Evolutionary conservation across 495 filamentous ascomycete species (phyloP), one percentile per base, ranked within the genome.

Genomic region (Pseudotulostoma volvatum): DNA sequence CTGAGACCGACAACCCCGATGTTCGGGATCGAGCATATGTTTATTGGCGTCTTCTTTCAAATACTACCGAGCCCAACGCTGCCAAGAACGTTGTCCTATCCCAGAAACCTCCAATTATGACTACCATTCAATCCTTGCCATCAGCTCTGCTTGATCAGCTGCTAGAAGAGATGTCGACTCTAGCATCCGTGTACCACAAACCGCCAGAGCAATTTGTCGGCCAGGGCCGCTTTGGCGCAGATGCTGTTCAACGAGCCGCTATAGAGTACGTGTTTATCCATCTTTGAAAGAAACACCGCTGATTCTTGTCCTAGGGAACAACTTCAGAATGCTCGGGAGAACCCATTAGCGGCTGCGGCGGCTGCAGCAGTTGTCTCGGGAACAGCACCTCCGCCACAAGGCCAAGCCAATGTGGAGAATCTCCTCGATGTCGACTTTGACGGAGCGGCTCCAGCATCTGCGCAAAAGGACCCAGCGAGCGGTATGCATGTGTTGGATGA

Each of bases 181-280:
- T 97, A 15, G 85, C 90, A 1, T 95, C 88, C 9, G 90, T 97
- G n/a, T 97, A 97, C 61, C 90, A 96, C 70, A 96, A 94, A 61
- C 87, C 87, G 11, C 84, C 90, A 28, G 84, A 90, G 63, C 85
- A 85, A 3, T 96, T 97, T 63, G 78, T 96, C 40, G 92, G 90
- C 47, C 83, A 93, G 52, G 90, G 90, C 41, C 76, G 88, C 18
- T 93, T 83, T 47, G 87, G 87, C 37, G 86, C 88, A 31, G 88
- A 94, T 51, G 87, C 84, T 37, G 84, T 96, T 49, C 90, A 96
- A 59, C 78, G 79, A 47, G 85, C 88, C 31, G 90, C 90, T 42
- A 96, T 97, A 47, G 88, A 93, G 69, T 72, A 61, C 30, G 64
- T 61, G 18, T 43, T 31, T 9, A 7, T 14, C 8, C 25, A 7